Evolutionary conservation across 2,329 filamentous ascomycete species (phyloP).

Genomic region (Alternaria sp.): DNA sequence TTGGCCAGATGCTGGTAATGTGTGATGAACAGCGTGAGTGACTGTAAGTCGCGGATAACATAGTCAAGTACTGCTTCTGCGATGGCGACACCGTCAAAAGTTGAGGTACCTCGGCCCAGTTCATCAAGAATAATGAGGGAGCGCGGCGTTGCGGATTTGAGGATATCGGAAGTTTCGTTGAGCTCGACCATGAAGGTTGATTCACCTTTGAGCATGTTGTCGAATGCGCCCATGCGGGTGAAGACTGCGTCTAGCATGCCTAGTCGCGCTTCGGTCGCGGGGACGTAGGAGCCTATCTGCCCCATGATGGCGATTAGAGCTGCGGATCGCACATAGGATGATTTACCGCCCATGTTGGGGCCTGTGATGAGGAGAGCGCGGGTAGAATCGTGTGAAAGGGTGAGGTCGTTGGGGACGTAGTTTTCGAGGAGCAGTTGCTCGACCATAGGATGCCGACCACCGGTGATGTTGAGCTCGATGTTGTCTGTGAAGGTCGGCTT

Average conservation of each 20-base stretch:
- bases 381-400: conserved; percentile 62
- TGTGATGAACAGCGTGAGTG: conserved; percentile 93
- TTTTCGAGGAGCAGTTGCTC: conserved; percentile 84
- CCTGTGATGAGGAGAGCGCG: conserved; percentile 89
- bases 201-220: conserved; percentile 95
- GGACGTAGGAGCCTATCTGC: conserved; percentile 93
- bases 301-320: conserved; percentile 92
- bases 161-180: conserved; percentile 87
- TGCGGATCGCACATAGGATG: conserved; percentile 92
- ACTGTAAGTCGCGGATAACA: conserved; percentile 74
- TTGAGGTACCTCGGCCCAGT: conserved; percentile 89
- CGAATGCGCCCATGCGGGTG: conserved; percentile 93
- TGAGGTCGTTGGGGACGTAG: conserved; percentile 90
- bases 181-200: conserved; percentile 98
- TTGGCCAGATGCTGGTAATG: conserved; percentile 91
- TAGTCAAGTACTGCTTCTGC: conserved; percentile 89
- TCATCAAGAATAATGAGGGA: conserved; percentile 93
- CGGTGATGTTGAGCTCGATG: conserved; percentile 71
- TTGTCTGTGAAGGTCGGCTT: conserved; percentile 73
- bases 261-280: conserved; percentile 73
- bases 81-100: conserved; percentile 95
- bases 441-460: conserved; percentile 92
- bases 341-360: conserved; percentile 99
- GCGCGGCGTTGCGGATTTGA: conserved; percentile 84
- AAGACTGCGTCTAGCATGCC: conserved; percentile 90